A percentile compares a stretch with the other conserved stretches of the same genome.
Evolutionary conservation across 2,329 filamentous ascomycete species (phyloP).

Genomic region (Nectriaceae sp.): DNA sequence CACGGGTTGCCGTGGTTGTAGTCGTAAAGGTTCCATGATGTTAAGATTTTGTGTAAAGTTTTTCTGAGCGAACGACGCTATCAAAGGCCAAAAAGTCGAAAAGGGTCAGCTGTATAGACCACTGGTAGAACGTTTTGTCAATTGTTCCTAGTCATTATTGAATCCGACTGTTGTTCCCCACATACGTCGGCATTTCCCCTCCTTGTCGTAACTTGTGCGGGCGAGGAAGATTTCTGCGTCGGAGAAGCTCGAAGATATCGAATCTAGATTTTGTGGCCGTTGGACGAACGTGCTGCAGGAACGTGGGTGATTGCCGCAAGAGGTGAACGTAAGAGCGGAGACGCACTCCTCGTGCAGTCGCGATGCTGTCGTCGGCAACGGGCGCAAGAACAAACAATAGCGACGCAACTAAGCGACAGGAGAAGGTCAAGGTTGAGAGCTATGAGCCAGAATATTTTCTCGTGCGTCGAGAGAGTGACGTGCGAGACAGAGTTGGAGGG

Average conservation of each 20-base stretch:
- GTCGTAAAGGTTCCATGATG: conserved; percentile 55
- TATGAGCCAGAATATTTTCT: conserved; percentile 12
- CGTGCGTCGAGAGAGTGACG: conserved; percentile 24
- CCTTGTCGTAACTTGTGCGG: conserved; percentile 2
- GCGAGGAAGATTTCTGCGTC: too few species aligned
- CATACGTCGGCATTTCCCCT: conserved; percentile 26
- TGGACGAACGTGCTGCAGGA: too few species aligned
- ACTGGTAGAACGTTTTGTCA: conserved; percentile 25
- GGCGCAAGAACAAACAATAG: background rate
- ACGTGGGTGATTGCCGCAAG: background rate
- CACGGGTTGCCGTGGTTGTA: conserved; percentile 55
- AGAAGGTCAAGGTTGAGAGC: conserved; percentile 4
- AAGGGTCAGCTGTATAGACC: conserved; percentile 13
- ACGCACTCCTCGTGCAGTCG: background rate
- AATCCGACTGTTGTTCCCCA: conserved; percentile 25
- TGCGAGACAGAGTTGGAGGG: conserved; percentile 29
- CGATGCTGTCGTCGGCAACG: background rate
- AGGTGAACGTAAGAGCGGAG: background rate
- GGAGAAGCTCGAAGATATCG: too few species aligned
- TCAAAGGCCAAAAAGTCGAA: conserved; percentile 13
- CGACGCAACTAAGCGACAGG: background rate
- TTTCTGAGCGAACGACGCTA: conserved; percentile 12
- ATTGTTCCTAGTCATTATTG: conserved; percentile 32
- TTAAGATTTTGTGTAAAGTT: conserved; percentile 1
- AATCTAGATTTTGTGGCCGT: too few species aligned